Evolutionary conservation across 208 protist genomes (phyloP).

Genomic region (Trypanosomatidae sp.): DNA sequence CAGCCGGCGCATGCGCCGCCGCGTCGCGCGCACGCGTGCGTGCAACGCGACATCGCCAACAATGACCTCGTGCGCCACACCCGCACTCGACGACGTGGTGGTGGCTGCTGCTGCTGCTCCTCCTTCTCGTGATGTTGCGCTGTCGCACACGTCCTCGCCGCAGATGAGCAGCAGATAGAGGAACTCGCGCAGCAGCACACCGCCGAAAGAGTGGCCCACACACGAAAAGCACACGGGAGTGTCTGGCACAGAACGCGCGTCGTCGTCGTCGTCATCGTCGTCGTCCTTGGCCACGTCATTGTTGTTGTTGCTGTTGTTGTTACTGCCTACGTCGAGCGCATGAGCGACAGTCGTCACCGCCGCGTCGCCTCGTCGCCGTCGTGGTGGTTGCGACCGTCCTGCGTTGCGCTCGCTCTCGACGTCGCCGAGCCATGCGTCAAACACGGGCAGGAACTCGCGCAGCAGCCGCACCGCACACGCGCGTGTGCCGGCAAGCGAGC

Average conservation of each 20-base stretch:
- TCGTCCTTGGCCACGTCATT: no score
- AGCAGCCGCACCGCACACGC: slow-evolving; percentile 21
- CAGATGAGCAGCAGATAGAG: slow-evolving; percentile 34
- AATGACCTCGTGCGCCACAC: no score
- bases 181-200: slow-evolving; percentile 51
- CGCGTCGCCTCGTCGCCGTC: not conserved
- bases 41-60: slow-evolving; percentile 6
- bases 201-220: slow-evolving; percentile 58
- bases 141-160: no score
- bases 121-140: slow-evolving; percentile 6
- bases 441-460: slow-evolving; percentile 26
- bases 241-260: not conserved
- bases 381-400: no score
- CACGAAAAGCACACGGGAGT: slow-evolving; percentile 32
- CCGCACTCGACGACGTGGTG: no score
- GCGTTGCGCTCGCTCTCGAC: no score
- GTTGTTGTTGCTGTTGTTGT: not conserved
- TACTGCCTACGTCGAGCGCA: not conserved
- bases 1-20: slow-evolving; percentile 8
- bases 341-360: not conserved
- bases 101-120: no score
- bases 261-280: not conserved
- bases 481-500: slow-evolving; percentile 21
- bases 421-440: slow-evolving; percentile 25
- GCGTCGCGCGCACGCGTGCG: slow-evolving; percentile 8